phyloP scores from a whole-genome alignment of 352 stramenopile genomes.

The Peronospora destructor region DNA sequence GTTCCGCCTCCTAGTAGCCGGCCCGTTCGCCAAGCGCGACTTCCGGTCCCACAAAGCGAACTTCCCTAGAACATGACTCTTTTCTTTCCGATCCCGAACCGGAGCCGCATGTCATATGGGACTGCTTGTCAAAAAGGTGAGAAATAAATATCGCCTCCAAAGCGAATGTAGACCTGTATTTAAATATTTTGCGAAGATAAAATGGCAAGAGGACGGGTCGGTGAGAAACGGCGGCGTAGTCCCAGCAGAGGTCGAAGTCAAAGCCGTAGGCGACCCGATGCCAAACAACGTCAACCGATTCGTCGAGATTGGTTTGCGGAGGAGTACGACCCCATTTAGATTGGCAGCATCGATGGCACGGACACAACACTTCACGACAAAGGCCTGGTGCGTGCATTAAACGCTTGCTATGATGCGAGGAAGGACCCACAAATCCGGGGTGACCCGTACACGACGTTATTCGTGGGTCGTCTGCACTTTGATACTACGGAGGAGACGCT shows the following conservation, averaged over 20 bases:
- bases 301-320: conserved; percentile 50
- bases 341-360: conserved; percentile 67
- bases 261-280: conserved; percentile 11
- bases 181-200: no score
- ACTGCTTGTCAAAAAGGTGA: no score
- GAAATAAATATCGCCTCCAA: no score
- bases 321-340: conserved; percentile 59
- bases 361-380: conserved; percentile 58
- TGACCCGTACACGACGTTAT: conserved; percentile 60
- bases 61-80: no score
- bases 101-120: no score
- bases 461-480: conserved; percentile 58
- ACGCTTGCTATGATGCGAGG: conserved; percentile 41
- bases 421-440: conserved; percentile 57
- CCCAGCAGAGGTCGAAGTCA: background rate
- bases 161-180: no score
- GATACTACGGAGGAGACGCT: conserved; percentile 51
- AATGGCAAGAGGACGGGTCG: no score
- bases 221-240: conserved; percentile 2
- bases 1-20: no score
- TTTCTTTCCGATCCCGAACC: no score
- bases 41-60: no score
- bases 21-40: no score
- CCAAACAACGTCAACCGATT: background rate
- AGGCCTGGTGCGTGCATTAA: conserved; percentile 45